These are phyloP conservation scores for Fusarium tanahbumbuense DNA, from an alignment of 2,329 filamentous ascomycete species.

Conservation along the genomic window DNA sequence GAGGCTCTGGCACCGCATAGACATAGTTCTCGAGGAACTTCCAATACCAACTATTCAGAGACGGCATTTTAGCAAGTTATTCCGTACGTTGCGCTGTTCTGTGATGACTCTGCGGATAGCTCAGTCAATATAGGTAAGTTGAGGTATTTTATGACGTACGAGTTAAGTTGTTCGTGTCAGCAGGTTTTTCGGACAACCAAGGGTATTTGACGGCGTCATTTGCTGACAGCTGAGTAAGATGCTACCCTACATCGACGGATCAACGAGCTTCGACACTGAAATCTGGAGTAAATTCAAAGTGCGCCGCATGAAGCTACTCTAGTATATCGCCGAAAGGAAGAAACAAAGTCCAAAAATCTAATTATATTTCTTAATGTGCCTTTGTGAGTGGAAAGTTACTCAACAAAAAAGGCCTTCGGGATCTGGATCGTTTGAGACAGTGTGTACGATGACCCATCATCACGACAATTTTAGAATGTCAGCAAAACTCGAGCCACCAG, in stretches of 20 bases:
- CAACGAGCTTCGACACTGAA: neutral
- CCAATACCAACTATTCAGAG: slow-evolving; percentile 24
- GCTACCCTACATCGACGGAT: neutral
- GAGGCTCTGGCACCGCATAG: slow-evolving; percentile 28
- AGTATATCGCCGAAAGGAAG: neutral
- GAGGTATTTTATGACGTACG: neutral
- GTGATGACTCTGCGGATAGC: fast-evolving
- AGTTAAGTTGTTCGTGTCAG: neutral
- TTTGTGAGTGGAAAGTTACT: too few relatives aligned
- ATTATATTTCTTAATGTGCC: fast-evolving
- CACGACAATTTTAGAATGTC: too few relatives aligned
- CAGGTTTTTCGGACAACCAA: neutral
- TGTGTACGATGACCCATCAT: too few relatives aligned
- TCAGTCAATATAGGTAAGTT: neutral
- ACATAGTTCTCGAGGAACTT: slow-evolving; percentile 18
- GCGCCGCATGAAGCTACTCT: too few relatives aligned
- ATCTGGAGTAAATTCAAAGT: neutral
- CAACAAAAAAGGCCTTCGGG: too few relatives aligned
- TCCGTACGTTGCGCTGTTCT: neutral
- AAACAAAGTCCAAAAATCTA: fast-evolving
- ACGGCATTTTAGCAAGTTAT: neutral
- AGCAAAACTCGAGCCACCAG: too few relatives aligned
- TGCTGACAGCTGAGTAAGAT: neutral
- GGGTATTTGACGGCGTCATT: neutral
- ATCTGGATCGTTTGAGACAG: too few relatives aligned